A percentile compares a stretch with the other conserved stretches of the same genome.
These are phyloP conservation scores for Canariomyces notabilis DNA, from an alignment of 2,329 filamentous ascomycete genomes.

Conservation along the genomic window DNA sequence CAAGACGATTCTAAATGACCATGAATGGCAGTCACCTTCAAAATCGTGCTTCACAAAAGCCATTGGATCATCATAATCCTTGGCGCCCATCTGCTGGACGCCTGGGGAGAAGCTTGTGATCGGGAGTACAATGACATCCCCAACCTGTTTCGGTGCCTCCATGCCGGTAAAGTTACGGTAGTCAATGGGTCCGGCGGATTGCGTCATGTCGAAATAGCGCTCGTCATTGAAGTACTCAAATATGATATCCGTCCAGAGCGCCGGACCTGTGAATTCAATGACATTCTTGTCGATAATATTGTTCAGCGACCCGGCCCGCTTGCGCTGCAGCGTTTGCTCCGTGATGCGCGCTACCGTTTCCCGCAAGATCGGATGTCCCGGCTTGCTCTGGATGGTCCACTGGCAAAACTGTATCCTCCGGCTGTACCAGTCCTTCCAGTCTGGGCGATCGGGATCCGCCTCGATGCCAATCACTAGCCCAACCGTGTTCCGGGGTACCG, in stretches of 20 bases:
- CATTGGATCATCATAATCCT: slow-evolving; percentile 85
- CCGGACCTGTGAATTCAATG: slow-evolving; percentile 91
- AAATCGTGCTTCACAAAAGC: slow-evolving; percentile 97
- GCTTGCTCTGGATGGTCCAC: slow-evolving; percentile 96
- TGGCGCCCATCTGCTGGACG: slow-evolving; percentile 86
- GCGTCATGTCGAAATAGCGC: slow-evolving; percentile 76
- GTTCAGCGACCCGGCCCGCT: slow-evolving; percentile 60
- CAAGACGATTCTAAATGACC: background rate
- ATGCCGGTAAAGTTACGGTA: slow-evolving; percentile 89
- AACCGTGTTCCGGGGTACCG: slow-evolving; percentile 70
- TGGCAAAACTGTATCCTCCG: slow-evolving; percentile 97
- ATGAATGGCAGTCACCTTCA: too few species aligned
- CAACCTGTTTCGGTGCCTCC: slow-evolving; percentile 74
- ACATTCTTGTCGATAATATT: slow-evolving; percentile 63
- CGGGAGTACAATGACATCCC: slow-evolving; percentile 87
- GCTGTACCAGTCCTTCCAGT: slow-evolving; percentile 96
- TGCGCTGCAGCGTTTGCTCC: slow-evolving; percentile 69
- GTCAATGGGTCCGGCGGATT: slow-evolving; percentile 68
- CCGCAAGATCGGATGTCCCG: slow-evolving; percentile 85
- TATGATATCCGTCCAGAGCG: slow-evolving; percentile 86
- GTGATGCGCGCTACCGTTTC: slow-evolving; percentile 86
- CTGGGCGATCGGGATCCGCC: slow-evolving; percentile 85
- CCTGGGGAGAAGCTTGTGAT: slow-evolving; percentile 98
- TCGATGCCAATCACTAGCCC: slow-evolving; percentile 93
- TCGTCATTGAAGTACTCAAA: slow-evolving; percentile 93